Percentiles rank a stretch among this genome's conserved stretches.
These are phyloP conservation scores for Claviceps fusiformis DNA, from an alignment of 2,329 filamentous ascomycete species.

Conservation along the genomic window DNA sequence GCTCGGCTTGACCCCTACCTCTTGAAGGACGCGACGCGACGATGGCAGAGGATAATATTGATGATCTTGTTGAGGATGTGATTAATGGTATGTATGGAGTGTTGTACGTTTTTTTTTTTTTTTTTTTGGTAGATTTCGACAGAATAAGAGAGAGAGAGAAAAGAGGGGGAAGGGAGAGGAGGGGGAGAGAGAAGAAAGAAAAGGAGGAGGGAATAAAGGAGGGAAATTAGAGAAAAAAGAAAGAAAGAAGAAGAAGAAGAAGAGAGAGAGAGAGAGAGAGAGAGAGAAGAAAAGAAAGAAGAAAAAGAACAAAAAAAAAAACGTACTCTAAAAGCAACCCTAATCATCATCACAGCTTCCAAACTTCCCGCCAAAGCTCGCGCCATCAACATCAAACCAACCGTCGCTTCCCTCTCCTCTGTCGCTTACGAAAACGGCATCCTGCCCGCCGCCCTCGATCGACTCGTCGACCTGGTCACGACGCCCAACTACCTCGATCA, in stretches of 20 bases:
- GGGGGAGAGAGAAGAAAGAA: too few relatives aligned
- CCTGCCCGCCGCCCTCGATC: conserved; percentile 41
- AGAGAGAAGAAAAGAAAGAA: too few relatives aligned
- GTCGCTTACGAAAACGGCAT: conserved; percentile 57
- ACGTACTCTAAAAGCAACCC: too few relatives aligned
- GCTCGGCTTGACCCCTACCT: background rate
- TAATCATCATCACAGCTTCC: conserved; percentile 32
- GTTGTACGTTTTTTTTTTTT: background rate
- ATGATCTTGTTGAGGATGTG: conserved; percentile 23
- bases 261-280: too few relatives aligned
- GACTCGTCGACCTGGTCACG: conserved; percentile 54
- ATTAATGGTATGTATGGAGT: conserved; percentile 19
- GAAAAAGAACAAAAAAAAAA: too few relatives aligned
- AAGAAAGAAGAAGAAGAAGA: background rate
- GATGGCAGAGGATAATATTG: conserved; percentile 20
- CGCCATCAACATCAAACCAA: conserved; percentile 44
- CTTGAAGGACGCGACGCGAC: conserved; percentile 4
- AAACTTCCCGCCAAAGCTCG: conserved; percentile 54
- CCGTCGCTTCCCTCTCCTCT: conserved; percentile 48
- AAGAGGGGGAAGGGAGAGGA: too few relatives aligned
- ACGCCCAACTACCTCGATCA: conserved; percentile 61
- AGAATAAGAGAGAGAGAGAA: too few relatives aligned
- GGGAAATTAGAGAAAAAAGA: too few relatives aligned
- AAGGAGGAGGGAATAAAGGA: too few relatives aligned
- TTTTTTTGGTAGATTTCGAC: background rate